Evolutionary conservation across 2,329 filamentous ascomycete species (phyloP), one percentile per base, ranked within the genome.

Genomic region (Cladosporium sp.): DNA sequence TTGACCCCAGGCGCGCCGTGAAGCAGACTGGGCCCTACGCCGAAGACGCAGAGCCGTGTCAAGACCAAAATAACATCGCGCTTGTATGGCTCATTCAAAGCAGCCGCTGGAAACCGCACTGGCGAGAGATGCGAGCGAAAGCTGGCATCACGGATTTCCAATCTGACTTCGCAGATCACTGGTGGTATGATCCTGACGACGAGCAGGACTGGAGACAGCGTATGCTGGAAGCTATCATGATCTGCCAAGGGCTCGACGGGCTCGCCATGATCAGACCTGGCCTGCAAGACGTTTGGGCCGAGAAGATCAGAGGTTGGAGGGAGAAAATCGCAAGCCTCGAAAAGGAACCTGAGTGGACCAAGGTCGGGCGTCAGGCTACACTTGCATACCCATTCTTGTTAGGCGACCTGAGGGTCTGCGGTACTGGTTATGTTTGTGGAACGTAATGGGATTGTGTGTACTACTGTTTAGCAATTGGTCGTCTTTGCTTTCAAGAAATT

Each of bases 201-300:
- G 57, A 60, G 16, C 36, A 28, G 13, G 57, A 68, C 28, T 73
- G 69, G 70, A 65, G 70, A 46, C 69, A 73, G 67, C 69, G 67
- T 21, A 30, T 77, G 56, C 73, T 70, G 62, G 71, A 72, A 48
- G 63, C 69, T 65, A 69, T 72, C 3, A 58, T 76, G 62, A 43
- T 73, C 26, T 71, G 65, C 43, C 74, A 75, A 59, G 75, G 75
- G 1, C 64, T 77, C 7, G 70, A 73, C 26, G 74, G 74, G 5
- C 66, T 75, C 60, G 71, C 70, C 26, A 70, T 77, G 68, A 70
- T 76, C 21, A 57, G 30, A 21, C 30, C 54, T 10, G 30, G 7
- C 10, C 5, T 39, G 13, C 30, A 39, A 8, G 21, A 39, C n/a
- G 21, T 13, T 21, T 57, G 54, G 54, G 14, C 26, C 2, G 54